phyloP scores from a whole-genome alignment of 768 basidiomycete species.

The Leccinum barrowsii region DNA sequence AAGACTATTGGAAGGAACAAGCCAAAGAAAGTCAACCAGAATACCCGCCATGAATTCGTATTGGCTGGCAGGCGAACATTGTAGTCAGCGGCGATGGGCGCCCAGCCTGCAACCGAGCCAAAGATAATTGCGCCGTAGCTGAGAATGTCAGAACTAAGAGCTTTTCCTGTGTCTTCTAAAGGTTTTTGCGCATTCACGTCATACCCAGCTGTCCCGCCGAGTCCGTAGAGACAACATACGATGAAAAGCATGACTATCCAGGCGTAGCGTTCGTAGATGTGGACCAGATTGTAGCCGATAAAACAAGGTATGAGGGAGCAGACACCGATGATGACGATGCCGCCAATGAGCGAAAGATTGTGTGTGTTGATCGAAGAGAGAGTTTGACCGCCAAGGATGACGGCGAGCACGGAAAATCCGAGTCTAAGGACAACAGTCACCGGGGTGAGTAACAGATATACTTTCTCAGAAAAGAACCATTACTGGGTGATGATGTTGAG shows the following conservation, averaged over 20 bases:
- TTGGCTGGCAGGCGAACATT: conserved; percentile 47
- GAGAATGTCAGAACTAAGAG: conserved; percentile 46
- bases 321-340: conserved; percentile 45
- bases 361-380: conserved; percentile 43
- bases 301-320: conserved; percentile 44
- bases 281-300: conserved; percentile 44
- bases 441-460: background rate
- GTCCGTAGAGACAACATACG: conserved; percentile 49
- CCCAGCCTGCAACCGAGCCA: conserved; percentile 47
- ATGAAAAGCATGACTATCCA: conserved; percentile 48
- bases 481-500: conserved; percentile 52
- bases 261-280: conserved; percentile 52
- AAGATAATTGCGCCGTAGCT: conserved; percentile 52
- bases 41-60: conserved; percentile 41
- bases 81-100: conserved; percentile 52
- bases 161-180: conserved; percentile 41
- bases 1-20: conserved; percentile 47
- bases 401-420: conserved; percentile 46
- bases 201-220: conserved; percentile 46
- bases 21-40: conserved; percentile 49
- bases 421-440: conserved; percentile 27
- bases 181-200: conserved; percentile 41
- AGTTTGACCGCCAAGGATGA: conserved; percentile 54
- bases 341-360: conserved; percentile 44
- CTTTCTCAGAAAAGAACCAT: background rate